Evolutionary conservation across 371 early-diverging fungal genomes (phyloP).

Genomic region (Capillidium rhysosporum): DNA sequence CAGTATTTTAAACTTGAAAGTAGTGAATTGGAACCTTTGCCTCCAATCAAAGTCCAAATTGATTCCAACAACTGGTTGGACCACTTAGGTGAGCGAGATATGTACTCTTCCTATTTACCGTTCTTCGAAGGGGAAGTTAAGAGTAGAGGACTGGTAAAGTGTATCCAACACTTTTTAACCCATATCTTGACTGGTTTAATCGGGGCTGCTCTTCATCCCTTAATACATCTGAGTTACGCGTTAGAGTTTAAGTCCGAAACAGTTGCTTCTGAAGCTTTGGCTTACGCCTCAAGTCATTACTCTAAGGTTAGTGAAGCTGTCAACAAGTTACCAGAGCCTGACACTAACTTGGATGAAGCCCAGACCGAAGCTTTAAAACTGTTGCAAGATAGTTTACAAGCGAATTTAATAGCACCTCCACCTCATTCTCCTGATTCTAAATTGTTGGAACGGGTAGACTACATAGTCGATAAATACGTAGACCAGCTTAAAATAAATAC

Average conservation of each 20-base stretch:
- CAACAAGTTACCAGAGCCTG: not conserved
- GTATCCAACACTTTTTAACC: constrained; percentile 4
- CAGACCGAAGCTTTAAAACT: not conserved
- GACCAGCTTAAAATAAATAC: not conserved
- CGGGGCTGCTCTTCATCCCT: constrained; percentile 6
- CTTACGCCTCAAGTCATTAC: constrained; percentile 4
- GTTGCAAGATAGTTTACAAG: not conserved
- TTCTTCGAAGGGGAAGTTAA: constrained; percentile 5
- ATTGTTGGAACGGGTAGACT: too few relatives aligned
- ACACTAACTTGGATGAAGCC: too few relatives aligned
- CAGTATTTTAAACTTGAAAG: not conserved
- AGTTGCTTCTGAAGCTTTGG: constrained; percentile 6
- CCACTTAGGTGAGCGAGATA: not conserved
- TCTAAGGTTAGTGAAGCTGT: not conserved
- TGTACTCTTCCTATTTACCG: constrained; percentile 2
- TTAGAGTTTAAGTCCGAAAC: not conserved
- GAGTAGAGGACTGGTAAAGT: not conserved
- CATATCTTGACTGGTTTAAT: not conserved
- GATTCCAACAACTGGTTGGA: constrained; percentile 4
- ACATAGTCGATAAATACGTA: not conserved
- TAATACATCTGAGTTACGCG: constrained; percentile 7
- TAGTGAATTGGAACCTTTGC: not conserved
- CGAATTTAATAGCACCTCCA: not conserved
- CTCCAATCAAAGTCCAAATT: not conserved
- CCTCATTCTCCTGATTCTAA: not conserved